phyloP scores from a whole-genome alignment of 2,329 filamentous ascomycete genomes.

The Chaetomium sp. region DNA sequence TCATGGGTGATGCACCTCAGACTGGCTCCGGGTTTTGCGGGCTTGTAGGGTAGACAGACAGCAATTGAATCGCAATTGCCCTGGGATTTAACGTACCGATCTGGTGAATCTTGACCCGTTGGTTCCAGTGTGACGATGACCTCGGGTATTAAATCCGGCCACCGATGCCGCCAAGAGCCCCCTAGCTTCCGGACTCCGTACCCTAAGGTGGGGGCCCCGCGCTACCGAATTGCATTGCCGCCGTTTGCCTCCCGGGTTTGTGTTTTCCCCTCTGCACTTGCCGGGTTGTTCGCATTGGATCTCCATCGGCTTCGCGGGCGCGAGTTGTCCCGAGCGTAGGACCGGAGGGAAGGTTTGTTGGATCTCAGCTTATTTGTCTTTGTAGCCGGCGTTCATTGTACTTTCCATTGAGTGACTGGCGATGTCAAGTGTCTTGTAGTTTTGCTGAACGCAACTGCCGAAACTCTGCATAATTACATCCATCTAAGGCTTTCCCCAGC shows the following conservation, averaged over 20 bases:
- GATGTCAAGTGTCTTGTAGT: neutral
- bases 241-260: conserved; percentile 29
- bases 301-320: conserved; percentile 27
- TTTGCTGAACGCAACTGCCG: conserved; percentile 12
- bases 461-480: neutral
- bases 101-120: neutral
- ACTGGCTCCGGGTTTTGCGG: conserved; percentile 3
- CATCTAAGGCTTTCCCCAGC: neutral
- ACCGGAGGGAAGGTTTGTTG: conserved; percentile 9
- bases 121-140: neutral
- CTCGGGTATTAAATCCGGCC: neutral
- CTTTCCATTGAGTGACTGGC: neutral
- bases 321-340: conserved; percentile 27
- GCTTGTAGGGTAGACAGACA: neutral
- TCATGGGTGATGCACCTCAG: neutral
- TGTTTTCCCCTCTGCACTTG: conserved; percentile 29
- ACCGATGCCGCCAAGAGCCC: conserved; percentile 6
- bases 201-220: conserved; percentile 22
- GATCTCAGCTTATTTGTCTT: conserved; percentile 7
- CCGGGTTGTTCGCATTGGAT: conserved; percentile 16
- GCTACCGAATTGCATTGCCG: conserved; percentile 30
- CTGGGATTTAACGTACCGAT: neutral
- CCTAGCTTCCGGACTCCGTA: conserved; percentile 3
- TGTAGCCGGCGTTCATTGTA: conserved; percentile 8
- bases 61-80: neutral